Conservation (phyloP, 805 yeast species). For the Candida arabinofermentans region DNA sequence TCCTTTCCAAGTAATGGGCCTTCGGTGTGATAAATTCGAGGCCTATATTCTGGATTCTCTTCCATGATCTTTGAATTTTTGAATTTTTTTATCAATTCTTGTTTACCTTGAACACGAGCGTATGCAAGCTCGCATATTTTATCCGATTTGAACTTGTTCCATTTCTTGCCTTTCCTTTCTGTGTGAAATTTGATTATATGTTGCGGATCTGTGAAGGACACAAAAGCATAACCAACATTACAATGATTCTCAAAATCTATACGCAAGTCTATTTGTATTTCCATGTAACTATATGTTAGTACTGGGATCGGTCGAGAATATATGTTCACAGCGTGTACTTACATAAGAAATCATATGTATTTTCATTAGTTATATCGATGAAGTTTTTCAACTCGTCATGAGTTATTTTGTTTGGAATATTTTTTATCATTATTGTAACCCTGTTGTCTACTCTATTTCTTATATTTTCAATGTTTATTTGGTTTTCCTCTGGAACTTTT, state of each 20-base stretch:
- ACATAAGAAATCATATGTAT: constrained; percentile 38
- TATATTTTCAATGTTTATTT: constrained; percentile 38
- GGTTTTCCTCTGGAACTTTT: constrained; percentile 30
- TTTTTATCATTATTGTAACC: constrained; percentile 49
- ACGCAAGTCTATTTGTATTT: constrained; percentile 34
- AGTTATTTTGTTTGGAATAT: constrained; percentile 49
- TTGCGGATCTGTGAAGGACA: constrained; percentile 42
- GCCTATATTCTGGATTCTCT: constrained; percentile 41
- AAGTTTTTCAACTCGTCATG: constrained; percentile 42
- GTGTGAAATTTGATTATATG: constrained; percentile 42
- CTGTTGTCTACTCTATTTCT: constrained; percentile 39
- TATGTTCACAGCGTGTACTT: constrained; percentile 10
- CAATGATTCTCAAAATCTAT: constrained; percentile 50
- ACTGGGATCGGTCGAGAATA: not conserved
- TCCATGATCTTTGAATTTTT: constrained; percentile 48
- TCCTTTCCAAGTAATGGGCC: constrained; percentile 42
- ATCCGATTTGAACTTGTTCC: constrained; percentile 45
- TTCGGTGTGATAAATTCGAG: constrained; percentile 41
- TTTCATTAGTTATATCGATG: constrained; percentile 41
- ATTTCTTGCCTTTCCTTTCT: constrained; percentile 43
- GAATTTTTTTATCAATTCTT: constrained; percentile 42
- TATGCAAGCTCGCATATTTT: constrained; percentile 48
- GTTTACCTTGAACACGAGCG: constrained; percentile 49
- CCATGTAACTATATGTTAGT: constrained; percentile 7
- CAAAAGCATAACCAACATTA: constrained; percentile 55